Base-by-base conservation (phyloP, 768 basidiomycete genomes). In the Kwoniella sp. region DNA sequence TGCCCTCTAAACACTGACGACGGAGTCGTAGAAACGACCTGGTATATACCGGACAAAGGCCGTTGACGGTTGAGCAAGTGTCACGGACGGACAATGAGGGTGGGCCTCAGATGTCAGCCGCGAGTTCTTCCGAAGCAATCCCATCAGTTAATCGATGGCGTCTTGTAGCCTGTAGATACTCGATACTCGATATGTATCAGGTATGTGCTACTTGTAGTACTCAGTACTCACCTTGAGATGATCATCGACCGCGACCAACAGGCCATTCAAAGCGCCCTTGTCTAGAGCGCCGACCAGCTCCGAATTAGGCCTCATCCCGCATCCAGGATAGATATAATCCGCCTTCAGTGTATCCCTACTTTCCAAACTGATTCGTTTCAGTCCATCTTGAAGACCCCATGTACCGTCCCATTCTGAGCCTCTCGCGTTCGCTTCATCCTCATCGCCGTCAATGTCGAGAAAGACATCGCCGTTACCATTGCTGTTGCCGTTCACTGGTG, bases 281-380 rank as follows among this genome's bases (percentile, higher is more conserved):
- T 79, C 76, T 2, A 62, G 65, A 15, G 62, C 58, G 15, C 60
- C 60, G 1, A 79, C 65, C 13, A 79, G 33, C 12, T 54, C 51
- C 24, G 67, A 50, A 37, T 72, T 71, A 7, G 73, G 61, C 47
- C 68, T 72, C 66, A 77, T 77, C 12, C 78, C 78, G 19, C 69
- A 61, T 22, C 71, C 64, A 13, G 74, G 22, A 57, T 77, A 77
- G 30, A 79, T 68, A 55, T 64, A 79, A 46, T 79, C 78, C 52
- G 74, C 76, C 54, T 65, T 55, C 13, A 69, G 13, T 13, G 53
- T 55, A 52, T 73, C 72, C 2, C 78, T 75, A 30, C 68, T 70
- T 25, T 56, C 56, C 12, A 73, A 60, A 27, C 30, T 68, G 50
- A 77, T 37, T 1, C 37, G 67, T 51, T 65, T 71, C 17, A 63